Conservation (phyloP, 2,329 filamentous ascomycete species). For the Periconia macrospinosa region DNA sequence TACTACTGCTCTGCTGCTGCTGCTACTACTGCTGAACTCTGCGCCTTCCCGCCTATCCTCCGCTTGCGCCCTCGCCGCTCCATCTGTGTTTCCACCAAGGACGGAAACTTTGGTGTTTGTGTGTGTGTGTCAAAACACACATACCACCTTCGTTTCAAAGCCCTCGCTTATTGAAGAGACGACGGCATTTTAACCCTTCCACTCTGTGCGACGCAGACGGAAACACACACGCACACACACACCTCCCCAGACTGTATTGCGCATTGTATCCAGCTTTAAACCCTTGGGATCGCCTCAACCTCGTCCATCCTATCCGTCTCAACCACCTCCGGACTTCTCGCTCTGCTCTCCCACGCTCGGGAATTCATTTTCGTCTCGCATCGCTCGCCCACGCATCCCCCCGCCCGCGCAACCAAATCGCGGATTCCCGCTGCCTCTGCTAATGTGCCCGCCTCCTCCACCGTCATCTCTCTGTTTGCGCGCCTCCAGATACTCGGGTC, state of each 20-base stretch:
- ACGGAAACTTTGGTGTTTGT: not conserved
- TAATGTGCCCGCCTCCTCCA: constrained; percentile 42
- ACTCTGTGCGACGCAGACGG: not conserved
- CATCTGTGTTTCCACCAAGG: not conserved
- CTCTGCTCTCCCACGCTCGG: not conserved
- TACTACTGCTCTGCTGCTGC: not conserved
- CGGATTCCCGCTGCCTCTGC: constrained; percentile 33
- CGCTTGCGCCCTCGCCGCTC: not conserved
- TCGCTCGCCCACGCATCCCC: not conserved
- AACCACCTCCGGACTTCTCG: not conserved
- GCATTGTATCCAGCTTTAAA: not conserved
- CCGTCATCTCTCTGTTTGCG: constrained; percentile 37
- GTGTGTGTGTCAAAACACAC: not conserved
- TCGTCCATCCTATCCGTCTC: not conserved
- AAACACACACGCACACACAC: no score
- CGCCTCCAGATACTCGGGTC: constrained; percentile 32
- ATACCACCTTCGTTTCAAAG: not conserved
- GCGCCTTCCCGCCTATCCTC: not conserved
- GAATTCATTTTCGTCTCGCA: not conserved
- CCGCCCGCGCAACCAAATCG: constrained; percentile 13
- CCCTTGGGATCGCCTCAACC: not conserved
- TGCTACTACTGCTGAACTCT: not conserved
- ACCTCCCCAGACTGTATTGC: no score
- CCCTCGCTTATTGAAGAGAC: not conserved
- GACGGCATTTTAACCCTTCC: not conserved